phyloP scores from a whole-genome alignment of 768 basidiomycete genomes.

The Crucibulum laeve region DNA sequence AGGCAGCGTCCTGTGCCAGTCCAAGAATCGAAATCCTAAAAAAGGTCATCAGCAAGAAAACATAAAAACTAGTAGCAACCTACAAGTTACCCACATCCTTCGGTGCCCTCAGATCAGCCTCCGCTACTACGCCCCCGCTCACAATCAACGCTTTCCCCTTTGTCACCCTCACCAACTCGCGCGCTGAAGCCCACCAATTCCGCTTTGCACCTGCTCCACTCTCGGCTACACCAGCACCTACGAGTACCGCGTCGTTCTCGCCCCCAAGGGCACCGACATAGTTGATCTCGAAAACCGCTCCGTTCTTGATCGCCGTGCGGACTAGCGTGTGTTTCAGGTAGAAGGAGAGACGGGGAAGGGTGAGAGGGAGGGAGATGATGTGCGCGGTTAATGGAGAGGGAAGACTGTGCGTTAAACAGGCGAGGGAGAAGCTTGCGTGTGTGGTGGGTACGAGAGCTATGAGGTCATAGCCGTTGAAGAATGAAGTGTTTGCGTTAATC shows the following conservation, averaged over 20 bases:
- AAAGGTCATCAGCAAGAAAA: neutral
- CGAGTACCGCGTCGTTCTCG: constrained; percentile 43
- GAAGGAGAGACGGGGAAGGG: constrained; percentile 73
- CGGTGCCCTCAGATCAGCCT: constrained; percentile 65
- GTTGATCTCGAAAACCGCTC: constrained; percentile 77
- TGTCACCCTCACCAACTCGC: constrained; percentile 75
- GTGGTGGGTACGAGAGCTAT: constrained; percentile 76
- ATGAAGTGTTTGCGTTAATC: constrained; percentile 65
- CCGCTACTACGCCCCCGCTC: constrained; percentile 60
- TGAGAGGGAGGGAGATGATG: constrained; percentile 76
- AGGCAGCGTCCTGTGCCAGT: constrained; percentile 63
- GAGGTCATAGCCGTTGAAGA: constrained; percentile 70
- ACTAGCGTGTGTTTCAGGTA: constrained; percentile 81
- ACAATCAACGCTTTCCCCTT: constrained; percentile 76
- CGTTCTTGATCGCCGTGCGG: constrained; percentile 76
- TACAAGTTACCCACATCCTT: constrained; percentile 76
- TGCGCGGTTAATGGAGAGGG: constrained; percentile 78
- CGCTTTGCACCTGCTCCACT: constrained; percentile 55
- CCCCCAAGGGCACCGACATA: constrained; percentile 74
- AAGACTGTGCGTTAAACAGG: constrained; percentile 74
- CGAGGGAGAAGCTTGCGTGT: constrained; percentile 64
- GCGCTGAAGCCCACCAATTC: constrained; percentile 81
- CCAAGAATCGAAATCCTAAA: constrained; percentile 63
- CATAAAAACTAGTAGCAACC: constrained; percentile 17
- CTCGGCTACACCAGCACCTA: constrained; percentile 45